Evolutionary conservation across 1,139 yeast genomes (phyloP), one percentile per base, ranked within the genome.

Genomic region (Geotrichum fermentans): DNA sequence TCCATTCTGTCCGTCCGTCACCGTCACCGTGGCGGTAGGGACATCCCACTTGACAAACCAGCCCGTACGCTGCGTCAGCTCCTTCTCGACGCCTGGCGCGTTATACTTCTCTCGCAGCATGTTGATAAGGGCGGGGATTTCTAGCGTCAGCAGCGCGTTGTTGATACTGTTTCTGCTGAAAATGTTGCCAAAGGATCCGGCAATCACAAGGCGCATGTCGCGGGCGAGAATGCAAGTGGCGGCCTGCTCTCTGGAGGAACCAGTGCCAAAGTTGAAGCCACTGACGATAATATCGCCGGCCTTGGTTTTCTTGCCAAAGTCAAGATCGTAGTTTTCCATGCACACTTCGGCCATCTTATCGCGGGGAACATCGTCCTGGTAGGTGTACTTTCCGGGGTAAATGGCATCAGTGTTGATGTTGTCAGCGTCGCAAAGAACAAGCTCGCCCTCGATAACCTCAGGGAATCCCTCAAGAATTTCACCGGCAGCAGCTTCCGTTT

Each of bases 191-290:
- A 92, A 92, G 0, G 98, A 92, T 38, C 98, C 99, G 18, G 97
- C 88, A 55, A 94, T 96, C 18, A 92, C 95, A 58, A 92, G 73
- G 58, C 82, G 80, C 78, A 92, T 88, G 52, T 92, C 97, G 61
- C 95, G 80, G 35, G 98, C 97, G 56, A 94, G 75, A 55, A 94
- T 85, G 40, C 95, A 90, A 26, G 98, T 92, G 35, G 98, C 98
- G 1, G 98, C 99, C 71, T 92, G 99, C 68, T 92, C 99, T 71
- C 98, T 82, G n/a, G 96, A 88, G 4, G 97, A 89, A 40, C 98
- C 98, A 17, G 97, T 90, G 59, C 98, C 99, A 64, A 92, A 92
- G 66, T 94, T 94, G 74, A 73, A 94, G 18, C 99, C 99, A 51
- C 92, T 80, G 47, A 92, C 79, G 51, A 92, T 79, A 57, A 92